Percentiles rank a stretch among this genome's conserved stretches.
These are phyloP conservation scores for Kodamaea alishanica DNA, from an alignment of 1,139 yeast species.

Conservation along the genomic window DNA sequence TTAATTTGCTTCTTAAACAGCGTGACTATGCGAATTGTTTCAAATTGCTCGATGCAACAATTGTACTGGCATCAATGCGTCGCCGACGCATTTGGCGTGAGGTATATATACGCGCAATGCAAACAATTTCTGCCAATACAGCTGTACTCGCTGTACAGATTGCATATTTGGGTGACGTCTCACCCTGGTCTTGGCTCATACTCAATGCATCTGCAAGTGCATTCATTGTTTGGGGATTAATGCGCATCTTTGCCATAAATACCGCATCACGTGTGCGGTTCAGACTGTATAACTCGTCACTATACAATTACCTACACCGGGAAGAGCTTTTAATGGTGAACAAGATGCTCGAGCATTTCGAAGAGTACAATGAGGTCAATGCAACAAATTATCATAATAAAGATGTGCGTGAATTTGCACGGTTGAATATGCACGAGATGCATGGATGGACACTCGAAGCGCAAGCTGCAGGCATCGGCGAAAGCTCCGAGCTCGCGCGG, in stretches of 20 bases:
- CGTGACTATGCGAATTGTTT: conserved; percentile 36
- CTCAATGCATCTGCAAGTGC: conserved; percentile 9
- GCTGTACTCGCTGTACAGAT: conserved; percentile 6
- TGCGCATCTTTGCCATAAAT: conserved; percentile 14
- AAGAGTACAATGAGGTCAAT: conserved; percentile 40
- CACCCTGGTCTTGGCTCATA: conserved; percentile 10
- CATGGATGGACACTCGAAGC: conserved; percentile 33
- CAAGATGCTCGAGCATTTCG: conserved; percentile 35
- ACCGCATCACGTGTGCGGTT: conserved; percentile 31
- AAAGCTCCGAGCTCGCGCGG: conserved; percentile 6
- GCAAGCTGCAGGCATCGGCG: conserved; percentile 1
- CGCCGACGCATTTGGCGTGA: too few relatives aligned
- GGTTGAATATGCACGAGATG: conserved; percentile 18
- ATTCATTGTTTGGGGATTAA: conserved; percentile 10
- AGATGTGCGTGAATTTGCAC: conserved; percentile 23
- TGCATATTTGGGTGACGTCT: conserved; percentile 12
- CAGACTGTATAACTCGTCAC: conserved; percentile 28
- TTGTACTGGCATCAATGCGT: conserved; percentile 1
- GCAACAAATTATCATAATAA: conserved; percentile 38
- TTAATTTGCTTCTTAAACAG: conserved; percentile 23
- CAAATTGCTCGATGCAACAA: conserved; percentile 29
- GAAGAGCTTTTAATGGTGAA: conserved; percentile 30
- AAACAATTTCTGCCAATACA: neutral
- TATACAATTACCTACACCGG: conserved; percentile 23
- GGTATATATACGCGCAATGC: too few relatives aligned